Evolutionary conservation across 106 monocot genomes (phyloP).

Genomic region (Phalaenopsis equestris): DNA sequence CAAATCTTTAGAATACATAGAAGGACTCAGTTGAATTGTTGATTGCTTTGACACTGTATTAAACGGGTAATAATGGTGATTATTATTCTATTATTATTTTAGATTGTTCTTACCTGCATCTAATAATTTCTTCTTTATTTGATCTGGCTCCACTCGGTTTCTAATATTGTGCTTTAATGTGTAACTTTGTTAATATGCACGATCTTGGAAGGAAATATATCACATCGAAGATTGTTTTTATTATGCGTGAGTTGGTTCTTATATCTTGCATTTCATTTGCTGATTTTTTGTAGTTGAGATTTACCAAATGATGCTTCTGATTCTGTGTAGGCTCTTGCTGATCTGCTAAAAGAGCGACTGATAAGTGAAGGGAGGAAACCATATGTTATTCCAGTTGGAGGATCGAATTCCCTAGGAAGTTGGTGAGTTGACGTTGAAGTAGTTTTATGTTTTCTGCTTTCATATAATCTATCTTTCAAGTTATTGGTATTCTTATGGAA

Average conservation of each 20-base stretch:
- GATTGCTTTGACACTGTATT: not conserved
- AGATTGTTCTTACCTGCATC: not conserved
- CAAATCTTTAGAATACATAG: not conserved
- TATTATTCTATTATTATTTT: not conserved
- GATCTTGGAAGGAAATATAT: not conserved
- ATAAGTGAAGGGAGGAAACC: constrained; percentile 76
- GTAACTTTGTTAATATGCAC: not conserved
- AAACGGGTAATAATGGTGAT: not conserved
- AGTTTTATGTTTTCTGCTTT: not conserved
- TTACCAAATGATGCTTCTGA: not conserved
- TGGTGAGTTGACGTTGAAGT: constrained; percentile 42
- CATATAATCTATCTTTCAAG: not conserved
- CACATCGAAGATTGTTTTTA: not conserved
- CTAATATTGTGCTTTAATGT: not conserved
- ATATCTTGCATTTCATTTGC: not conserved
- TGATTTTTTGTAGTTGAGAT: not conserved
- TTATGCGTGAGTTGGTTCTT: not conserved
- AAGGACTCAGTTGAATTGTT: not conserved
- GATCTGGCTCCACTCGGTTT: not conserved
- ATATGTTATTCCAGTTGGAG: constrained; percentile 95
- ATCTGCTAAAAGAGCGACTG: constrained; percentile 60
- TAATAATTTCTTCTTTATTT: not conserved
- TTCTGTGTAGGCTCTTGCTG: constrained; percentile 53
- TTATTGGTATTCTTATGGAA: too few species aligned
- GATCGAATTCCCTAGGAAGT: constrained; percentile 94